These are phyloP conservation scores for Letharia lupina DNA, from an alignment of 495 filamentous ascomycete genomes.

Conservation along the genomic window DNA sequence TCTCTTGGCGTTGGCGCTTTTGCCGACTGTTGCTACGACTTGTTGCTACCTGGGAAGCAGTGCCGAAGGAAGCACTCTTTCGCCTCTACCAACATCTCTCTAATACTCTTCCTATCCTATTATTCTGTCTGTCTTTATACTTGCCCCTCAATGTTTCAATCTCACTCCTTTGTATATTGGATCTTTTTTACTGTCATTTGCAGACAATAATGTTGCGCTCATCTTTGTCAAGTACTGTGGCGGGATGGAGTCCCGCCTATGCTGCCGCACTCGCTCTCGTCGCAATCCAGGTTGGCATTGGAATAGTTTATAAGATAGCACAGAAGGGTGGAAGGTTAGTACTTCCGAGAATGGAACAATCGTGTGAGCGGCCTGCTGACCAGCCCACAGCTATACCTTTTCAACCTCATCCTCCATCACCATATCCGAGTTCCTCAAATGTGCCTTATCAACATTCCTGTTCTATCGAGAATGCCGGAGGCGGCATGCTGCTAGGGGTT, in stretches of 20 bases:
- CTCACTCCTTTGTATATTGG: background rate
- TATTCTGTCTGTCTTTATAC: background rate
- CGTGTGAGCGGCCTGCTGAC: background rate
- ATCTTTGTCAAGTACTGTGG: background rate
- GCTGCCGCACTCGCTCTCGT: slow-evolving; percentile 23
- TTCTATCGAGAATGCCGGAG: slow-evolving; percentile 22
- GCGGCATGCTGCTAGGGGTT: slow-evolving; percentile 2
- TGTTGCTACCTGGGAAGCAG: background rate
- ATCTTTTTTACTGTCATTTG: background rate
- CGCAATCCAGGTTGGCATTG: slow-evolving; percentile 26
- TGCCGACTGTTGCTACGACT: background rate
- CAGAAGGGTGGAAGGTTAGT: slow-evolving; percentile 18
- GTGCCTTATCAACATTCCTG: slow-evolving; percentile 24
- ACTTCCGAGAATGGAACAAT: background rate
- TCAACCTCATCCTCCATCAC: slow-evolving; percentile 26
- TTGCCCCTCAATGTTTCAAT: background rate
- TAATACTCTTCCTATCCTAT: background rate
- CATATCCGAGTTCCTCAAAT: slow-evolving; percentile 28
- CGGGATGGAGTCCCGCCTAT: slow-evolving; percentile 4
- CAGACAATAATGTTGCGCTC: background rate
- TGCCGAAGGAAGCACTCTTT: background rate
- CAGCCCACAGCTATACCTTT: slow-evolving; percentile 19
- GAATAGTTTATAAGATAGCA: slow-evolving; percentile 24
- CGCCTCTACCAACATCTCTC: background rate
- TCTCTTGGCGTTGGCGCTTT: background rate